Percentiles rank a stretch among this genome's conserved stretches.
phyloP scores from a whole-genome alignment of 129 eudicot genomes.

The Heracleum sosnowskyi region DNA sequence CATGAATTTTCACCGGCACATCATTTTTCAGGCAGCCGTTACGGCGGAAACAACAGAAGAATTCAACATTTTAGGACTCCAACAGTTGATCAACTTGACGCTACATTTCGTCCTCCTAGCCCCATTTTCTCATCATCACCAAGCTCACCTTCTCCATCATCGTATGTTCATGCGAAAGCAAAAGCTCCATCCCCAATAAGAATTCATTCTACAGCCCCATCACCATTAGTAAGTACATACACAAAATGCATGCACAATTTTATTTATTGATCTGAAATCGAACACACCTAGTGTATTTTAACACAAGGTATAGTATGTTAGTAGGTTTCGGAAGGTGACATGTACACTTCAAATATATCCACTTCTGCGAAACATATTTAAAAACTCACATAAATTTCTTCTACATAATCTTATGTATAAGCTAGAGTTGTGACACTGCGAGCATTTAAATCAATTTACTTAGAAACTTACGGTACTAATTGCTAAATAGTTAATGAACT shows the following conservation, averaged over 20 bases:
- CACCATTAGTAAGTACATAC: slow-evolving; percentile 23
- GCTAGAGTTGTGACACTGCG: no score
- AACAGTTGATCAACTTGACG: slow-evolving; percentile 11
- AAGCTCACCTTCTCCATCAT: not conserved
- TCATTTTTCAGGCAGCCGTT: slow-evolving; percentile 10
- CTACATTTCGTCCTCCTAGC: slow-evolving; percentile 13
- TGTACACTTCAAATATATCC: no score
- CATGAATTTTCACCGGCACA: not conserved
- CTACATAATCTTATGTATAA: no score
- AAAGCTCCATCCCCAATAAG: slow-evolving; percentile 9
- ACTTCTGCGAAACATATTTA: no score
- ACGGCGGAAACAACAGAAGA: slow-evolving; percentile 11
- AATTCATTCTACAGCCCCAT: not conserved
- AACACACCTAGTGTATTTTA: not conserved
- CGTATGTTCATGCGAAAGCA: not conserved
- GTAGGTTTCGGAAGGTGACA: no score
- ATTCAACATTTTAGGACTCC: slow-evolving; percentile 20
- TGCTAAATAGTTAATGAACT: not conserved
- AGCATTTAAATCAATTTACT: no score
- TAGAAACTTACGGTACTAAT: no score
- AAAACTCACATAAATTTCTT: no score
- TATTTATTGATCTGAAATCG: no score
- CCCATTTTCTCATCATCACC: slow-evolving; percentile 4
- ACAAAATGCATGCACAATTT: no score
- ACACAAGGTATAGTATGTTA: no score